Conservation (phyloP, 768 basidiomycete species). For the Boletus sensibilis region DNA sequence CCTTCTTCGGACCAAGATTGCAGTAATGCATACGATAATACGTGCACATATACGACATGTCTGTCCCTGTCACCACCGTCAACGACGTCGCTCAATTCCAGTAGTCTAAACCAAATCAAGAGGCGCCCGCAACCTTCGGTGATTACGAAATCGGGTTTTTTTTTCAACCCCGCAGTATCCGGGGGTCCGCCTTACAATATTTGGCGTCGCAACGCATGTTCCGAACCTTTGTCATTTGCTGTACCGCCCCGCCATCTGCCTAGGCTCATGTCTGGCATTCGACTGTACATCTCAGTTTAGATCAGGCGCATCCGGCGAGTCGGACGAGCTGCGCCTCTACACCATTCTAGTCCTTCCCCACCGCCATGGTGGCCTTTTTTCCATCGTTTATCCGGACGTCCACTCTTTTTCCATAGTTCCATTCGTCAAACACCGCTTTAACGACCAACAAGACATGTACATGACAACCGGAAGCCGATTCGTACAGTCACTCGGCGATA, state of each 20-base stretch:
- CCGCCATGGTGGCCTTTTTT: neutral
- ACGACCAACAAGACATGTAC: neutral
- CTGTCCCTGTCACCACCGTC: constrained; percentile 2
- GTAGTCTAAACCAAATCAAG: neutral
- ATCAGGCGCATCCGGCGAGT: neutral
- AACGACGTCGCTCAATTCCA: neutral
- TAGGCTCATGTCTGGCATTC: neutral
- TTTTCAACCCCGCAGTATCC: constrained; percentile 8
- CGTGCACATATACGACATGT: neutral
- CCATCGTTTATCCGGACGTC: neutral
- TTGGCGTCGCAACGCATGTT: neutral
- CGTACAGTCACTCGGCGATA: neutral
- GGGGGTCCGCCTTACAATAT: neutral
- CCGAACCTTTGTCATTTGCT: neutral
- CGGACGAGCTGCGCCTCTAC: neutral
- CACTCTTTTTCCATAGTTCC: neutral
- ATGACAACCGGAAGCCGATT: constrained; percentile 11
- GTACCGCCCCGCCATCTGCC: neutral
- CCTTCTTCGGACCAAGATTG: neutral
- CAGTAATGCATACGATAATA: neutral
- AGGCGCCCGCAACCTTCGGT: neutral
- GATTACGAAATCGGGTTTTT: neutral
- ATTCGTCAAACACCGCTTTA: constrained; percentile 5
- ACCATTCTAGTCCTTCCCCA: neutral
- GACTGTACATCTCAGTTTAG: neutral